Conservation (phyloP, 306 rosid genomes). For the Dryas drummondii region DNA sequence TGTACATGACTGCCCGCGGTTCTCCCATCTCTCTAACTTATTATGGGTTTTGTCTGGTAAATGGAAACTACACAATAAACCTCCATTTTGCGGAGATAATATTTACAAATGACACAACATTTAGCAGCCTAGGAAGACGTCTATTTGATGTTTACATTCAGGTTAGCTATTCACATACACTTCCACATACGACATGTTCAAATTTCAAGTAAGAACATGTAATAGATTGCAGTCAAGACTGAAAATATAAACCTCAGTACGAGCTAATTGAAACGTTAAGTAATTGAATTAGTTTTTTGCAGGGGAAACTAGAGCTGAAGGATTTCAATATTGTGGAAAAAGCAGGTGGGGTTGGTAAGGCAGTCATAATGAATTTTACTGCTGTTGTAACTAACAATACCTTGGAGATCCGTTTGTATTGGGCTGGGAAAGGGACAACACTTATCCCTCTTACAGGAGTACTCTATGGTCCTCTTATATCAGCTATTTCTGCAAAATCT, state of each 20-base stretch:
- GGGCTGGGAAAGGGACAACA: conserved; percentile 74
- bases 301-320: conserved; percentile 37
- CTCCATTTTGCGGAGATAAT: conserved; percentile 44
- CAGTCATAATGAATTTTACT: not conserved
- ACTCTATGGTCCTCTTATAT: conserved; percentile 65
- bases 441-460: conserved; percentile 39
- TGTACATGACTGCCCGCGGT: conserved; percentile 55
- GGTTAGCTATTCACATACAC: conserved; percentile 11
- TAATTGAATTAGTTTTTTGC: not conserved
- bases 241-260: not conserved
- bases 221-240: not conserved
- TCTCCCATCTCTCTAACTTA: conserved; percentile 60
- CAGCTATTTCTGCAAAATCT: conserved; percentile 51
- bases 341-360: conserved; percentile 41
- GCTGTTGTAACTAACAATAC: conserved; percentile 19
- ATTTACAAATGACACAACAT: conserved; percentile 21
- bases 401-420: conserved; percentile 48
- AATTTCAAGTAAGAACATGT: not conserved
- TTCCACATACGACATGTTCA: not conserved
- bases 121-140: conserved; percentile 47
- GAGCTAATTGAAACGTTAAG: not conserved
- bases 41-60: conserved; percentile 33
- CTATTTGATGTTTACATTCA: conserved; percentile 43
- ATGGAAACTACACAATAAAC: conserved; percentile 37
- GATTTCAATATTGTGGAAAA: conserved; percentile 54